phyloP scores from a whole-genome alignment of 352 stramenopile species.

The Blastocystis hominis region DNA sequence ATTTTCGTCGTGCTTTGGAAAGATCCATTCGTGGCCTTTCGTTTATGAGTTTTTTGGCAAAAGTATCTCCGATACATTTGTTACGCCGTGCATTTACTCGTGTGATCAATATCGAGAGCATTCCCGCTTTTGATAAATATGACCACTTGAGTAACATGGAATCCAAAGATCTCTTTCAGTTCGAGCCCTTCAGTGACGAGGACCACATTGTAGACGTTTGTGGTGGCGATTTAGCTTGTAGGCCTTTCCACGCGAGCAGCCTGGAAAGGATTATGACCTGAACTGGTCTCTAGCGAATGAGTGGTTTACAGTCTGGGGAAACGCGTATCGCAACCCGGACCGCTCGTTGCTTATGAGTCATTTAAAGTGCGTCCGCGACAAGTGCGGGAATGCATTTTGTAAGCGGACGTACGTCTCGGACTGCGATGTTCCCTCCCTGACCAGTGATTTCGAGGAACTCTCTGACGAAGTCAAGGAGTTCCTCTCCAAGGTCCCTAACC shows the following conservation, averaged over 20 bases:
- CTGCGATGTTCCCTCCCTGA: constrained; percentile 15
- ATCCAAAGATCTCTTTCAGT: constrained; percentile 42
- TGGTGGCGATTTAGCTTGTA: background rate
- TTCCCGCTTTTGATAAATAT: constrained; percentile 53
- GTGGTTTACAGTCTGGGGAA: constrained; percentile 56
- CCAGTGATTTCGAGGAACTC: constrained; percentile 37
- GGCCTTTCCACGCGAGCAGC: constrained; percentile 17
- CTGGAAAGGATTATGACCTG: constrained; percentile 45
- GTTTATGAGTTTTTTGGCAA: constrained; percentile 46
- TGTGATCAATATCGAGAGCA: constrained; percentile 52
- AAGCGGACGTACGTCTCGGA: constrained; percentile 20
- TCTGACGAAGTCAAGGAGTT: constrained; percentile 56
- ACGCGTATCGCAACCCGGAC: constrained; percentile 45
- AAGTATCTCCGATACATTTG: constrained; percentile 40
- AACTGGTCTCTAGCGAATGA: constrained; percentile 56
- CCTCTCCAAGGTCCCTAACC: constrained; percentile 50
- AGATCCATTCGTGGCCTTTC: background rate
- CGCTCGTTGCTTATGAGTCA: background rate
- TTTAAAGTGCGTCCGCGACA: constrained; percentile 20
- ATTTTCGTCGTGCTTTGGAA: background rate
- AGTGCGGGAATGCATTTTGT: constrained; percentile 34
- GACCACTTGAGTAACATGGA: constrained; percentile 46
- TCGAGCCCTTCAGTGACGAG: constrained; percentile 35
- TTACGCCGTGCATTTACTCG: constrained; percentile 55
- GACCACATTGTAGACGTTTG: background rate